Evolutionary conservation across 176 grass and related monocot species (phyloP), one percentile per base, ranked within the genome.

Genomic region (Aegilops sharonensis): DNA sequence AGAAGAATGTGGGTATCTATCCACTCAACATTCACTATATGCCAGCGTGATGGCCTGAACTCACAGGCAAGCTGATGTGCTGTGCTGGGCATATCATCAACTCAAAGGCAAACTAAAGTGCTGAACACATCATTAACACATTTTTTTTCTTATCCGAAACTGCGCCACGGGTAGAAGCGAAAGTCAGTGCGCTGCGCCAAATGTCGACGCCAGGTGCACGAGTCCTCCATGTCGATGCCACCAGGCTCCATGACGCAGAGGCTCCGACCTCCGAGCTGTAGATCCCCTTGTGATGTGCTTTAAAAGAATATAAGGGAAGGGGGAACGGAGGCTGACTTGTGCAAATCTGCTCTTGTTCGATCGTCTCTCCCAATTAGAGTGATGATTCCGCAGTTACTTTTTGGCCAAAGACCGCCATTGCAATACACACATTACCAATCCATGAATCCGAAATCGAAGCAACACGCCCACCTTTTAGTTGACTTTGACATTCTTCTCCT

Each of bases 1-100:
- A 45, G 70, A 81, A 81, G 64, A 86, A 86, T 56, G 72, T 65
- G 79, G 42, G 64, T 82, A 62, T 90, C 72, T 82, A 62, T 90
- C 78, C 79, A 87, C 72, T 78, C 70, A 68, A 29, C 42, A 68
- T 40, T 66, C 69, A 80, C 78, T 60, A 54, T 15, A 70, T 63
- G 83, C 37, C 23, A 76, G 70, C 65, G 69, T 76, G 88, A 71
- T 52, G 24, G 12, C 88, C 81, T 66, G 40, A 75, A 50, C 72
- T 50, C 42, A 50, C 8, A 31, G 45, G 27, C 72, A 75, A 75
- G 72, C 2, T 75, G 43, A 83, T 24, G 45, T 68, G 87, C 57
- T 24, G 45, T 68, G 87, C 57, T 47, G 30, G 10, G 32, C 61
- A 81, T 81, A 85, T 85, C 86, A 74, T 78, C 11, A 57, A 78